phyloP scores from a whole-genome alignment of 345 rosid genomes.

The Lagerstroemia speciosa region DNA sequence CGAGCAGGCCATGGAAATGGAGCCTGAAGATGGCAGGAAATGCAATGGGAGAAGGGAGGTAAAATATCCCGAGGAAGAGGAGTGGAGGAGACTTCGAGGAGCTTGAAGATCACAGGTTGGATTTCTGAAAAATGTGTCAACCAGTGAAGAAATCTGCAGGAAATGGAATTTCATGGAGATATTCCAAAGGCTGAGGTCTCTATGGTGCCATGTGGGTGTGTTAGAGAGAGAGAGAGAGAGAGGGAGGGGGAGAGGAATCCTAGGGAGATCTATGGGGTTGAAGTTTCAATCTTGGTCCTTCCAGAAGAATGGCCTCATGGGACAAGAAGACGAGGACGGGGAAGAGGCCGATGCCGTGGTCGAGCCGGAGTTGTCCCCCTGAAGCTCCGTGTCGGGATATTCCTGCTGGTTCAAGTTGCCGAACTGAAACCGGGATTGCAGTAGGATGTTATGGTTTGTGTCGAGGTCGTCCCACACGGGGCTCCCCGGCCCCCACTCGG shows the following conservation, averaged over 20 bases:
- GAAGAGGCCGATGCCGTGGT: constrained; percentile 27
- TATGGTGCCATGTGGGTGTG: no score
- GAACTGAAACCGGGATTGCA: constrained; percentile 43
- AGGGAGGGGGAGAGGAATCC: no score
- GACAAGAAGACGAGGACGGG: constrained; percentile 40
- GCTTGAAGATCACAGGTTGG: constrained; percentile 13
- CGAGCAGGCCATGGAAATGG: not conserved
- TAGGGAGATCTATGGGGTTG: not conserved
- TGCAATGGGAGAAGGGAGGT: not conserved
- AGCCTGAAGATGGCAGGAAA: not conserved
- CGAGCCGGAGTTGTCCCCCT: constrained; percentile 10
- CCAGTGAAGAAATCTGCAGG: constrained; percentile 11
- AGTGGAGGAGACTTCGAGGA: constrained; percentile 2
- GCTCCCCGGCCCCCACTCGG: constrained; percentile 87
- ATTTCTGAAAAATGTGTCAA: constrained; percentile 19
- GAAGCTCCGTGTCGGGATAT: constrained; percentile 22
- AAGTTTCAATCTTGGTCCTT: constrained; percentile 34
- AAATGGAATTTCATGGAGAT: not conserved
- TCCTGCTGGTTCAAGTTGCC: constrained; percentile 27
- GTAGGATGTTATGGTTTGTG: constrained; percentile 30
- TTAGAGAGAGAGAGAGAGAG: no score
- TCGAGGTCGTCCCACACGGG: constrained; percentile 93
- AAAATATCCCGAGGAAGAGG: constrained; percentile 8
- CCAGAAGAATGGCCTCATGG: constrained; percentile 59
- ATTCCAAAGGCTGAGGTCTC: constrained; percentile 1